Evolutionary conservation across 2,329 filamentous ascomycete genomes (phyloP), one percentile per base, ranked within the genome.

Genomic region (Aspergillus ochraceus): DNA sequence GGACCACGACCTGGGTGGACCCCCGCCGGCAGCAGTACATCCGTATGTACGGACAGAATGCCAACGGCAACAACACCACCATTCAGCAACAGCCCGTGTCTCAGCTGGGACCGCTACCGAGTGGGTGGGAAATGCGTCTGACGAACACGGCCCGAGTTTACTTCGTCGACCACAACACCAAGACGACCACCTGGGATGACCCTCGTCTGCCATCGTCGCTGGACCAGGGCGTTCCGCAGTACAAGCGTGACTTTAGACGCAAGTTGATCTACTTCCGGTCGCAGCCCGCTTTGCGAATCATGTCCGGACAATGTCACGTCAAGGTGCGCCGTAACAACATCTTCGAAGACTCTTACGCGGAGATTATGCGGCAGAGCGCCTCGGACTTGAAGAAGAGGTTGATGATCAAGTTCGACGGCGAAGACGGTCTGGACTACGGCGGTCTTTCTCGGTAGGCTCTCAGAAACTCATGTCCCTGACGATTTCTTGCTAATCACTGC

Each of bases 261-360:
- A 99, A 99, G 82, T 84, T 99, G 64, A 99, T 99, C 69, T 99
- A 99, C 82, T 99, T 99, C 90, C 88, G 95, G 68, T 99, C 95
- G 45, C 95, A 99, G 77, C 95, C 95, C 19, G 95, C 94, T 5
- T 88, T 99, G 79, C 90, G 95, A 62, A 99, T 98, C 69, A 85
- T 97, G 63, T 95, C 92, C 61, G 95, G 95, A 14, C 95, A 99
- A 76, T 98, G 95, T 73, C 95, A 99, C 74, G 95, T 99, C 78
- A 99, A 99, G 83, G 91, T 99, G 66, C 87, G 95, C 69, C 88
- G 95, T 76, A 93, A 92, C 71, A 93, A 97, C 76, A 99, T 99
- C 67, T 99, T 99, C 69, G 95, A 99, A 77, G 95, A 99, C 75
- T 97, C 94, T 0, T 99, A 98, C 77, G 93, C 95, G 66, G 95